Evolutionary conservation across 345 rosid species (phyloP).

Genomic region (Lepidium sativum): DNA sequence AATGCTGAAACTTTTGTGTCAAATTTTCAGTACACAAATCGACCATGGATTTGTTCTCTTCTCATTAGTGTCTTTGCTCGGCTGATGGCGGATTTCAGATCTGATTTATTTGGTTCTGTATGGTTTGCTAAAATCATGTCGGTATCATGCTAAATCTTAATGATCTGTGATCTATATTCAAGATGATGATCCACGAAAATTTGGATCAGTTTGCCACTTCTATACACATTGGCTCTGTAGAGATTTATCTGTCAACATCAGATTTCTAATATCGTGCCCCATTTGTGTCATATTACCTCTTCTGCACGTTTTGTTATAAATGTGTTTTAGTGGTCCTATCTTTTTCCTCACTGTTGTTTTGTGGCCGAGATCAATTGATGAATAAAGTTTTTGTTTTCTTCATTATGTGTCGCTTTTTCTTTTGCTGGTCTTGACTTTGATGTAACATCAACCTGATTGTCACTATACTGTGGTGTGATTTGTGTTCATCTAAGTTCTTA

Average conservation of each 20-base stretch:
- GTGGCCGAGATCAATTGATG: not conserved
- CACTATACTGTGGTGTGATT: not conserved
- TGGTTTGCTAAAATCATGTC: not conserved
- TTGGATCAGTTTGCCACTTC: not conserved
- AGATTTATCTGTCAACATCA: slow-evolving; percentile 5
- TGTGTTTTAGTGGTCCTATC: not conserved
- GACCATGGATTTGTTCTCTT: not conserved
- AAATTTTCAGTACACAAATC: not conserved
- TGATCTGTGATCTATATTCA: not conserved
- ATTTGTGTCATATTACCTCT: not conserved
- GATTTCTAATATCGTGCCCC: not conserved
- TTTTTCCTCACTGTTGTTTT: not conserved
- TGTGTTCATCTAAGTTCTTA: not conserved
- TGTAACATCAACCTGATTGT: not conserved
- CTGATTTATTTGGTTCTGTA: not conserved
- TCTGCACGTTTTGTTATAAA: slow-evolving; percentile 1
- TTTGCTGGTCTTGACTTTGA: not conserved
- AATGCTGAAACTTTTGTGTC: not conserved
- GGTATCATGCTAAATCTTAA: not conserved
- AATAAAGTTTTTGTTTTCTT: not conserved
- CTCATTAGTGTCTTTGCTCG: not conserved
- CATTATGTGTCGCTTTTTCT: not conserved
- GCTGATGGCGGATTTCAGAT: not conserved
- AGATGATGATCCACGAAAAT: not conserved
- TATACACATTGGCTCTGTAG: not conserved